phyloP scores from a whole-genome alignment of 108 stramenopile species.

The Pseudonitzschia multiseries region DNA sequence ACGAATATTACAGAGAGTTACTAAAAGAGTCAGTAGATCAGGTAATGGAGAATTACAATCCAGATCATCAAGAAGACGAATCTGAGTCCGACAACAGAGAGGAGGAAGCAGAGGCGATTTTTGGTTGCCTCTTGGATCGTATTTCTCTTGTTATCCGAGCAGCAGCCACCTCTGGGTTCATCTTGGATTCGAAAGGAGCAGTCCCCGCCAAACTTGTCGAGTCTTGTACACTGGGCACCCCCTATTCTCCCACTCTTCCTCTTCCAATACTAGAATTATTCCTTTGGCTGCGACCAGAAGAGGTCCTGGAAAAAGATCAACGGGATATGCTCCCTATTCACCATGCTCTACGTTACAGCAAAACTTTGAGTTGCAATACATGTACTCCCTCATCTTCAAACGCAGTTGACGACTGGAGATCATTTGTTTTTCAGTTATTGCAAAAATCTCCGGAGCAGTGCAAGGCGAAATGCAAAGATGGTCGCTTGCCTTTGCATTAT shows the following conservation, averaged over 20 bases:
- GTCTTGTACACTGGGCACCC: slow-evolving; percentile 19
- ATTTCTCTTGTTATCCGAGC: slow-evolving; percentile 29
- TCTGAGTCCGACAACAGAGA: neutral
- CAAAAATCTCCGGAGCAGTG: slow-evolving; percentile 18
- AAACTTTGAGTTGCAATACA: neutral
- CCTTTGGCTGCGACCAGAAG: slow-evolving; percentile 32
- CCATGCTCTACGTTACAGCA: slow-evolving; percentile 24
- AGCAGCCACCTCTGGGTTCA: neutral
- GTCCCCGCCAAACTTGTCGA: slow-evolving; percentile 1
- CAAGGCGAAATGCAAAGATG: slow-evolving; percentile 4
- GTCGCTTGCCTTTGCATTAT: slow-evolving; percentile 41
- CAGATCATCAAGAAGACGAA: neutral
- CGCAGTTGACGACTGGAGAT: slow-evolving; percentile 6
- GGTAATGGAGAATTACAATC: slow-evolving; percentile 3
- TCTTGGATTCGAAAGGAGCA: slow-evolving; percentile 1
- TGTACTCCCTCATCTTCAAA: neutral
- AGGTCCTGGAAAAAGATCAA: slow-evolving; percentile 23
- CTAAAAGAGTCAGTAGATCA: slow-evolving; percentile 40
- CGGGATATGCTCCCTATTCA: slow-evolving; percentile 41
- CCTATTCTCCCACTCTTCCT: slow-evolving; percentile 21
- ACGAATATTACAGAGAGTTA: slow-evolving; percentile 36
- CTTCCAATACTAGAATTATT: slow-evolving; percentile 34
- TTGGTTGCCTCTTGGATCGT: slow-evolving; percentile 32
- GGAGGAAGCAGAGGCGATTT: slow-evolving; percentile 13
- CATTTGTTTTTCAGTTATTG: slow-evolving; percentile 22